Evolutionary conservation across 129 eudicot genomes (phyloP), one percentile per base, ranked within the genome.

Genomic region (Scalesia atractyloides): DNA sequence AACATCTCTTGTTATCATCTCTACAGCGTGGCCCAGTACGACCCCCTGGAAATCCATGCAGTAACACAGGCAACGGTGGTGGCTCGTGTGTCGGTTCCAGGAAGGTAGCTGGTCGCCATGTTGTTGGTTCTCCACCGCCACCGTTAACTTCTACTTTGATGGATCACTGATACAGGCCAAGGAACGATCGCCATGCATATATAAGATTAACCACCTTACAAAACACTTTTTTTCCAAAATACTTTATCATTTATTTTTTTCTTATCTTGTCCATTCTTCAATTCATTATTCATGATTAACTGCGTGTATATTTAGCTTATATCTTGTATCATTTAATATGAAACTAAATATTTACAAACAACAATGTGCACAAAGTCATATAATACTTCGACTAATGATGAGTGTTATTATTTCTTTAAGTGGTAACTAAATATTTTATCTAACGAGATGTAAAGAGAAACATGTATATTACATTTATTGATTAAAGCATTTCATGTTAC

Each of bases 21-120:
- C 59, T 84, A 34, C 83, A 34, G 11, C 9, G 20, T 68, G 52
- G 62, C 8, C 4, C 39, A 0, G 43, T 24, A 7, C 44, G 3
- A 4, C 12, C 80, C 1, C 85, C 83, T 0, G 83, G 73, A 22
- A 86, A 77, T 50, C 74, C 76, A 46, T 76, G 83, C 61, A 56
- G 60, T 73, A 47, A 62, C 50, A 77, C 70, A 0, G 81, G 81
- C 22, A 77, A 77, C 1, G 64, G 76, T 60, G 81, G 76, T 60
- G 51, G 62, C 41, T 76, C 64, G 3, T 78, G 80, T 73, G 47
- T 77, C 4, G 65, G 74, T 41, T 65, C 77, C 8, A 69, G 59
- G 68, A 74, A 70, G 63, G 41, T 80, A 39, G 85, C 69, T 1
- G 75, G 82, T 30, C 70, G 34, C 20, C 71, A 17, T 16, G 69